phyloP scores from a whole-genome alignment of 331 rosid species.

The Telfairia occidentalis region DNA sequence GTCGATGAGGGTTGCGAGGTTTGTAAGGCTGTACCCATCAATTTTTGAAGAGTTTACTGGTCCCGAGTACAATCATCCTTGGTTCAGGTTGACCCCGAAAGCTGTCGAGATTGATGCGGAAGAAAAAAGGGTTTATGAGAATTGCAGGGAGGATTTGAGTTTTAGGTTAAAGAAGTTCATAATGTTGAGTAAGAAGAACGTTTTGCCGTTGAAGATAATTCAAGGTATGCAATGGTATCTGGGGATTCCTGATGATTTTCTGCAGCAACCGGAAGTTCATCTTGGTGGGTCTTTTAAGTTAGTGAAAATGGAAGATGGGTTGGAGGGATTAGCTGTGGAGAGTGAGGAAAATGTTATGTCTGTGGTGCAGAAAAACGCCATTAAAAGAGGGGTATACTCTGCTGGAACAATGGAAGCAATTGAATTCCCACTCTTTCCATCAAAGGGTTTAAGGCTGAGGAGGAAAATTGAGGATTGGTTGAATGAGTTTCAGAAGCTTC shows the following conservation, averaged over 20 bases:
- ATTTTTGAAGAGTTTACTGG: constrained; percentile 74
- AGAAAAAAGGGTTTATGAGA: constrained; percentile 50
- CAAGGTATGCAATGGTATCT: constrained; percentile 87
- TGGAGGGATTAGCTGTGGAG: constrained; percentile 46
- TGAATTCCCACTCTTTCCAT: constrained; percentile 60
- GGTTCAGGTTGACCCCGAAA: constrained; percentile 78
- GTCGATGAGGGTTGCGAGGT: constrained; percentile 62
- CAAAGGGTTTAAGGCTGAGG: constrained; percentile 73
- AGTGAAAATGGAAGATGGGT: constrained; percentile 69
- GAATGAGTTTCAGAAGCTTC: constrained; percentile 64
- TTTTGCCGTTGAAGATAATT: constrained; percentile 63
- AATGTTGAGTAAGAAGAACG: constrained; percentile 53
- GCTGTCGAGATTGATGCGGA: constrained; percentile 63
- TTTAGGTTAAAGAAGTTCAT: constrained; percentile 64
- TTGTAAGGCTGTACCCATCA: constrained; percentile 71
- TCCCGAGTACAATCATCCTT: constrained; percentile 56
- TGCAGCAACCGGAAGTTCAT: constrained; percentile 33
- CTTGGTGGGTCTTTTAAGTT: constrained; percentile 60
- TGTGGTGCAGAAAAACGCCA: constrained; percentile 45
- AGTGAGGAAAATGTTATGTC: constrained; percentile 41
- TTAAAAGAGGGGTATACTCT: constrained; percentile 36
- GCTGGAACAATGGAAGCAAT: constrained; percentile 44
- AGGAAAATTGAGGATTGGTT: constrained; percentile 64
- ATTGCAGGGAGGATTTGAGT: constrained; percentile 46
- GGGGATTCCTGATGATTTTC: constrained; percentile 69